Evolutionary conservation across 306 rosid species (phyloP), one percentile per base, ranked within the genome.

Genomic region (Alnus rubra): DNA sequence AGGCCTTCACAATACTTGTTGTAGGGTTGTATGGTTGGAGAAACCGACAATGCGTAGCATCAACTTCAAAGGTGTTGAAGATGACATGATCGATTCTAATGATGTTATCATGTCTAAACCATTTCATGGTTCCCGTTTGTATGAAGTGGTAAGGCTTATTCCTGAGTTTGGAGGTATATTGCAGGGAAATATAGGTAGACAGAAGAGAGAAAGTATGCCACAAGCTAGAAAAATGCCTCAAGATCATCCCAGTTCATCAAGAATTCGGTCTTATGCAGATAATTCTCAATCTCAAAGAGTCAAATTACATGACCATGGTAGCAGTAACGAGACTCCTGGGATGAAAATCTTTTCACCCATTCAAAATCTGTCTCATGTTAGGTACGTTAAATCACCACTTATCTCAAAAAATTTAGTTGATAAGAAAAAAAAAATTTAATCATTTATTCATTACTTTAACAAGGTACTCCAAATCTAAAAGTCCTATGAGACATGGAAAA

Each of bases 1-100:
- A 8, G 54, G 69, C 5, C 64, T 75, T 31, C 68, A 71, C 3
- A 80, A 73, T 64, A 81, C 80, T 58, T 42, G 31, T 42, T 88
- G 91, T 73, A 87, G 55, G 84, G 86, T 91, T 47, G 91, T 92
- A 69, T 94, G 94, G 98, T 84, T 94, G 51, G 84, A 82, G 13
- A 90, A 86, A 59, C 80, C 88, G 13, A 59, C 80, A 18, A 72
- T 67, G 14, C 59, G 55, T 2, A 76, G 45, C 30, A 33, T 82
- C 42, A 76, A 74, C 52, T 51, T 70, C 13, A 74, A 72, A 51
- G 42, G 13, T n/a, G 23, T 70, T 23, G 78, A 74, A 13, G 76
- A 78, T n/a, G n/a, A n/a, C n/a, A n/a, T n/a, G n/a, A n/a, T n/a
- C n/a, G n/a, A n/a, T 77, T 82, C 71, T 9, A 78, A 89, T 2